Percentiles rank a stretch among this genome's conserved stretches.
These are phyloP conservation scores for Toxoplasma gondii DNA, from an alignment of 169 alveolate genomes.

Conservation along the genomic window DNA sequence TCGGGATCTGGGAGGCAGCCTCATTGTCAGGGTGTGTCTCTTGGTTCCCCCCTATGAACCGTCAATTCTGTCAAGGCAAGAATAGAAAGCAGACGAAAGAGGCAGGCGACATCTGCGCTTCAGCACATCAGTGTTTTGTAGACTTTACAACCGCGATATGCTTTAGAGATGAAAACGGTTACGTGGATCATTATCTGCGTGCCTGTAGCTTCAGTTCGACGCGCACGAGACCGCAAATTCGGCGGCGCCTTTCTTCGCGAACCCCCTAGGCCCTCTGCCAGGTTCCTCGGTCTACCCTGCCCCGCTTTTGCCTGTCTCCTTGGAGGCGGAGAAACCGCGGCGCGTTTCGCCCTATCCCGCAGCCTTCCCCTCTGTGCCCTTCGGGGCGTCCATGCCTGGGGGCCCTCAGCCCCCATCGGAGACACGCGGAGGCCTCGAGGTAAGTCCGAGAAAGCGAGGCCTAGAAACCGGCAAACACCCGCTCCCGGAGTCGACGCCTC, in stretches of 20 bases:
- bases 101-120: too few species aligned
- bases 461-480: neutral
- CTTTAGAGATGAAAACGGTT: too few species aligned
- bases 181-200: too few species aligned
- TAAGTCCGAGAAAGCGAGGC: neutral
- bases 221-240: neutral
- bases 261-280: neutral
- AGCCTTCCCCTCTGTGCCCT: neutral
- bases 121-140: too few species aligned
- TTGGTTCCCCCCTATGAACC: too few species aligned
- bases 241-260: neutral
- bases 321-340: neutral
- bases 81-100: too few species aligned
- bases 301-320: neutral
- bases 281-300: neutral
- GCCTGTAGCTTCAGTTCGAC: neutral
- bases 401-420: neutral
- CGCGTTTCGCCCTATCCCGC: conserved; percentile 31
- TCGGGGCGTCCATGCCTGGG: neutral
- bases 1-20: too few species aligned
- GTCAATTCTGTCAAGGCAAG: too few species aligned
- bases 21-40: too few species aligned
- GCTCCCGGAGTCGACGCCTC: neutral
- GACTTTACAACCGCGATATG: too few species aligned
- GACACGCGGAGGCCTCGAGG: neutral